phyloP scores from a whole-genome alignment of 2,329 filamentous ascomycete species.

The Cercospora sesami region DNA sequence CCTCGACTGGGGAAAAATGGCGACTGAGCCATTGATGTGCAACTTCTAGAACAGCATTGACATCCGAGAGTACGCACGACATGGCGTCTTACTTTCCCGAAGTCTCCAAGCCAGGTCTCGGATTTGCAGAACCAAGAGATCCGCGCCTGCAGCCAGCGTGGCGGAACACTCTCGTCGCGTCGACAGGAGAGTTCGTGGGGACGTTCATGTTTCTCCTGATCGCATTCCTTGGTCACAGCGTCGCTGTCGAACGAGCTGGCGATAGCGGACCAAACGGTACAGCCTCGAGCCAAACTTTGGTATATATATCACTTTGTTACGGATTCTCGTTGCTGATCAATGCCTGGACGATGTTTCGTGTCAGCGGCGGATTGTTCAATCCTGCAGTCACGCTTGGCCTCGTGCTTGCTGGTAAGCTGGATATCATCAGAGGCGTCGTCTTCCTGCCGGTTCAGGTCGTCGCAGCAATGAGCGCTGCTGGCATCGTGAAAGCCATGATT shows the following conservation, averaged over 20 bases:
- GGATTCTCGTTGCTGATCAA: slow-evolving; percentile 37
- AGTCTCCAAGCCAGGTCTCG: slow-evolving; percentile 7
- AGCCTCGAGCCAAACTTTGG: slow-evolving; percentile 30
- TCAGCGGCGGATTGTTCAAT: slow-evolving; percentile 37
- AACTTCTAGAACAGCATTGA: not conserved
- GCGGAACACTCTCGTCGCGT: slow-evolving; percentile 29
- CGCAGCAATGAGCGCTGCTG: slow-evolving; percentile 37
- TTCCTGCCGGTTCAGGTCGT: slow-evolving; percentile 37
- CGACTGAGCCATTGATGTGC: not conserved
- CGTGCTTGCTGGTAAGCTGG: slow-evolving; percentile 31
- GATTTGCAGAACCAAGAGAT: slow-evolving; percentile 5
- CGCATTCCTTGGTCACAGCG: slow-evolving; percentile 35
- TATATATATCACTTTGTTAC: slow-evolving; percentile 36
- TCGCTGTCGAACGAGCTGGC: slow-evolving; percentile 31
- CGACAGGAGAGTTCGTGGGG: slow-evolving; percentile 39
- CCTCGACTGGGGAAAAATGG: not conserved
- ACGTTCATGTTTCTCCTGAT: slow-evolving; percentile 41
- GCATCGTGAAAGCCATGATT: slow-evolving; percentile 34
- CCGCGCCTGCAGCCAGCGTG: slow-evolving; percentile 8
- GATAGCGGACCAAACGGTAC: slow-evolving; percentile 22
- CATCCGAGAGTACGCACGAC: not conserved
- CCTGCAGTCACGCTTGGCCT: slow-evolving; percentile 39
- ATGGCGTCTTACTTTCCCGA: not conserved
- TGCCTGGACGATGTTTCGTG: slow-evolving; percentile 37
- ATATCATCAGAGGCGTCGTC: slow-evolving; percentile 28